Conservation (phyloP, 805 yeast genomes). For the Cyberlindnera veronae region DNA sequence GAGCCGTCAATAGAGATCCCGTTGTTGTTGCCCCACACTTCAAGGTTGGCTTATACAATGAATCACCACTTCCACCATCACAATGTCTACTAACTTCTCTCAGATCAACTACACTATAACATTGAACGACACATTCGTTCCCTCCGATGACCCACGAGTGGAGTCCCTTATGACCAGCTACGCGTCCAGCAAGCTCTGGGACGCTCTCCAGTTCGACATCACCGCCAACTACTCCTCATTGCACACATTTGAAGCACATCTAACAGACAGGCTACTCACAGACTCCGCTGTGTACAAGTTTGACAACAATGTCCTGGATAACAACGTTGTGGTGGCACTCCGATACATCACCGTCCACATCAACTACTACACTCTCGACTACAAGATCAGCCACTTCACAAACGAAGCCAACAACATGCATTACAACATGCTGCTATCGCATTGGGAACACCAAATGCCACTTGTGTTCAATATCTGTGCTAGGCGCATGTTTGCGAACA, state of each 20-base stretch:
- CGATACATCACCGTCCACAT: slow-evolving; percentile 6
- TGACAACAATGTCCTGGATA: slow-evolving; percentile 7
- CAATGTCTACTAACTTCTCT: background rate
- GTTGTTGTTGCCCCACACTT: slow-evolving; percentile 9
- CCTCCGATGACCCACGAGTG: slow-evolving; percentile 10
- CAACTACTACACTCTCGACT: slow-evolving; percentile 9
- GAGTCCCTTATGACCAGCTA: slow-evolving; percentile 8
- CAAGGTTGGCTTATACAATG: slow-evolving; percentile 5
- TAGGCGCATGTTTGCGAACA: slow-evolving; percentile 22
- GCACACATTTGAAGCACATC: slow-evolving; percentile 12
- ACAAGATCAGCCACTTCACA: background rate
- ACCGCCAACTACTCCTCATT: slow-evolving; percentile 9
- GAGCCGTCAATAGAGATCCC: slow-evolving; percentile 3
- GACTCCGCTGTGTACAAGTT: slow-evolving; percentile 8
- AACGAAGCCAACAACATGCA: slow-evolving; percentile 11
- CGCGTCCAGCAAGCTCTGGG: slow-evolving; percentile 4
- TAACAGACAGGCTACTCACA: slow-evolving; percentile 8
- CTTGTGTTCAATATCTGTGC: slow-evolving; percentile 29
- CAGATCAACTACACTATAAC: slow-evolving; percentile 13
- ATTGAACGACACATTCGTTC: slow-evolving; percentile 12
- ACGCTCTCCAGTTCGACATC: slow-evolving; percentile 3
- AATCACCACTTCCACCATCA: background rate
- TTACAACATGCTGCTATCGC: slow-evolving; percentile 9
- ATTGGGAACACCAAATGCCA: slow-evolving; percentile 34
- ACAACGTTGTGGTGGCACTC: slow-evolving; percentile 4